A percentile compares a stretch with the other conserved stretches of the same genome.
phyloP scores from a whole-genome alignment of 1,139 yeast species.

The Blastobotrys petasosporus region DNA sequence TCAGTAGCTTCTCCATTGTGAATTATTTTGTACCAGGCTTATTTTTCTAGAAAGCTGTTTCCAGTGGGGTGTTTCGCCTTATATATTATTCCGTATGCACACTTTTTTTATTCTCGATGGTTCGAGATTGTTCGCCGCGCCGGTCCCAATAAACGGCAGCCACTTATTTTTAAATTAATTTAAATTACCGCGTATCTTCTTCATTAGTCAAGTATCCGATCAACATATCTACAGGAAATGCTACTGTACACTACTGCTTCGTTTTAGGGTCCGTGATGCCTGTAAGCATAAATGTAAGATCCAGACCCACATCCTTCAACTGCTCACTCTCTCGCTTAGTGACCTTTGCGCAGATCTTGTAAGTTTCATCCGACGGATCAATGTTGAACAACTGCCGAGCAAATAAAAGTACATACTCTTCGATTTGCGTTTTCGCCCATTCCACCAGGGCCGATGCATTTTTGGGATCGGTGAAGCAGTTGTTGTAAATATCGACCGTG shows the following conservation, averaged over 20 bases:
- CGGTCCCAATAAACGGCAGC: not conserved
- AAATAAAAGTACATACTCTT: slow-evolving; percentile 52
- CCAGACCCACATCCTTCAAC: slow-evolving; percentile 62
- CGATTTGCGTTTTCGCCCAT: slow-evolving; percentile 70
- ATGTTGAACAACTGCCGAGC: slow-evolving; percentile 67
- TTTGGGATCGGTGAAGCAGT: slow-evolving; percentile 39
- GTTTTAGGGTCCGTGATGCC: slow-evolving; percentile 3
- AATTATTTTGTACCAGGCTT: too few relatives aligned
- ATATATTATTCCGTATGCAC: not conserved
- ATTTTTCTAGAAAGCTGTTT: too few relatives aligned
- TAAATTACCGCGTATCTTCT: too few relatives aligned
- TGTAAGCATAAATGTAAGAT: slow-evolving; percentile 49
- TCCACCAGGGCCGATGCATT: slow-evolving; percentile 43
- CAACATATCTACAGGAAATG: too few relatives aligned
- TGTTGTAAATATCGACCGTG: slow-evolving; percentile 43
- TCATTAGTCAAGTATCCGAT: too few relatives aligned
- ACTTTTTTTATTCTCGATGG: not conserved
- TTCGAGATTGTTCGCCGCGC: slow-evolving; percentile 3
- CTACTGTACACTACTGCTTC: too few relatives aligned
- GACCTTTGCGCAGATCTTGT: slow-evolving; percentile 48
- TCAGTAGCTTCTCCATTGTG: slow-evolving; percentile 85
- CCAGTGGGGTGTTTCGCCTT: not conserved
- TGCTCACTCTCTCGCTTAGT: slow-evolving; percentile 56
- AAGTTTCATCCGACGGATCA: slow-evolving; percentile 42
- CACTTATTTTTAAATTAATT: too few relatives aligned